Base-by-base conservation (phyloP, 345 rosid species). In the Rhodomyrtus tomentosa region DNA sequence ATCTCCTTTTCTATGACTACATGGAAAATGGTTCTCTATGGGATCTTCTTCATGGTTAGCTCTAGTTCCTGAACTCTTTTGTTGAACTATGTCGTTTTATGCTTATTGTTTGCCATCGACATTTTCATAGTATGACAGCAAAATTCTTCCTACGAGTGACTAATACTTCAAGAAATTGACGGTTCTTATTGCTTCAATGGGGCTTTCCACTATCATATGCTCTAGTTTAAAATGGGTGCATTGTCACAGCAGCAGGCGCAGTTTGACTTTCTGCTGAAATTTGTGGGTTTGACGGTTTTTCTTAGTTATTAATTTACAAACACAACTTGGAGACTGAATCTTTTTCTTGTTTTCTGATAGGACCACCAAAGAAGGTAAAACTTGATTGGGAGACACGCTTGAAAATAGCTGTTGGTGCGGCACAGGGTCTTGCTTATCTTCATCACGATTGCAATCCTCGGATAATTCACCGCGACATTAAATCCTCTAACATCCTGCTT, bases 21-120 rank as follows among this genome's bases (percentile, higher is more conserved):
- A 94, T 97, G 99, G 93, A 90, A 87, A 97, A 94, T 86, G 99
- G 99, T 73, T 97, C 99, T 42, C 90, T 97, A 13, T 97, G 98
- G 98, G 98, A 97, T 90, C 97, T 94, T 81, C 94, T 96, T 73
- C 99, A 97, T 84, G 99, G 99, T 95, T 59, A 80, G 93, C 85
- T 29, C 53, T 12, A 3, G 42, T 27, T 20, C 62, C 27, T 6
- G 0, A 25, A 40, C 56, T 82, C 10, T 51, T 82, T 6, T 48
- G 25, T 68, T 68, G 24, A 32, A 36, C 18, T 36, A 18, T 68
- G 45, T 13, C 12, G 24, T 51, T 14, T 45, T 7, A 22, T 52
- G 25, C 79, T 18, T 18, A 68, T 32, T 2, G 79, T 36, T 68
- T 18, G 45, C 45, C 79, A 20, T 7, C 8, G 79, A 68, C 25